These are phyloP conservation scores for Antrodiella citrinella DNA, from an alignment of 768 basidiomycete genomes.

Conservation along the genomic window DNA sequence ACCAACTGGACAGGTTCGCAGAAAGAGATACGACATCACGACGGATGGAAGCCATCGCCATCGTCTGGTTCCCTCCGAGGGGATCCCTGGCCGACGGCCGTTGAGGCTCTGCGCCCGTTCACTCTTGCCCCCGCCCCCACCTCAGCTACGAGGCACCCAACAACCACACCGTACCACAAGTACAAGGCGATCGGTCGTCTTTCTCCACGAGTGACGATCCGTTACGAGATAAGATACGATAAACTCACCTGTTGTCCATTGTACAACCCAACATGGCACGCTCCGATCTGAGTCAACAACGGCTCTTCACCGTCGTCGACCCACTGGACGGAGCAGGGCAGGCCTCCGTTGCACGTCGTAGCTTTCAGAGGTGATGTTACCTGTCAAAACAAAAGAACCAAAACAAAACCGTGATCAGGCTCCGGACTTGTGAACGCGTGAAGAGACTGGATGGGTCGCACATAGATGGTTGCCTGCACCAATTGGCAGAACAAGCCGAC, in stretches of 20 bases:
- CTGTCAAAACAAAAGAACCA: too few relatives aligned
- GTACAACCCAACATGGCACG: conserved; percentile 48
- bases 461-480: not conserved
- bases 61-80: too few relatives aligned
- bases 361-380: conserved; percentile 35
- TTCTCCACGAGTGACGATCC: not conserved
- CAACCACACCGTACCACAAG: not conserved
- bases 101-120: too few relatives aligned
- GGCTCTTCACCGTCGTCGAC: conserved; percentile 53
- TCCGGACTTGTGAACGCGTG: too few relatives aligned
- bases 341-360: conserved; percentile 43
- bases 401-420: too few relatives aligned
- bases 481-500: not conserved
- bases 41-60: too few relatives aligned
- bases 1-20: too few relatives aligned
- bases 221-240: not conserved
- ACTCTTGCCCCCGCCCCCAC: too few relatives aligned
- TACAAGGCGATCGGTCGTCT: not conserved
- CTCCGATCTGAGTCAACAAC: conserved; percentile 39
- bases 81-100: too few relatives aligned
- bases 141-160: too few relatives aligned
- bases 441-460: not conserved
- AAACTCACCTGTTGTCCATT: conserved; percentile 42
- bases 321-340: conserved; percentile 51
- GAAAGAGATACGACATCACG: too few relatives aligned